Base-by-base conservation (phyloP, 116 monocot species). In the Iris pallida region DNA sequence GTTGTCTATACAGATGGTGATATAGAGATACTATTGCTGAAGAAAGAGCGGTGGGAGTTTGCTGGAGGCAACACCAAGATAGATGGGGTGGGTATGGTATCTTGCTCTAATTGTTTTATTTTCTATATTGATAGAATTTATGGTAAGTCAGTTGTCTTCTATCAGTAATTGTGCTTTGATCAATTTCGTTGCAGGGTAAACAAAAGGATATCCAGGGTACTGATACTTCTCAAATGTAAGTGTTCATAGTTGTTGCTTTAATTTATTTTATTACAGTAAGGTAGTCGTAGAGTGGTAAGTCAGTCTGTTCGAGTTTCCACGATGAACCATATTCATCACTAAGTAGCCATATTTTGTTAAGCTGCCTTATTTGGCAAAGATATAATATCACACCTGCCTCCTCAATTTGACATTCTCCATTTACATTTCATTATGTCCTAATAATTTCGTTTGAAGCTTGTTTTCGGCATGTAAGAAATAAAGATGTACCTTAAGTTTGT, bases 1-100 rank as follows among this genome's bases (percentile, higher is more conserved):
- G 53, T 95, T 76, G 43, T 75, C 2, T 95, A 95, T 82, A 53
- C 68, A 65, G 94, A 95, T 77, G 94, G 88, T 51, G 94, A 95
- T 72, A 56, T 83, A 20, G 94, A 95, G 63, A 54, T 78, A 55
- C 52, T 95, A 64, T 14, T 69, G 4, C 75, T 95, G 4, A 81
- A 84, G 79, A 55, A 83, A 12, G 94, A 95, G 57, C 63, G 53
- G 8, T 88, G 90, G 88, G 71, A 90, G 30, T 71, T 83, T 46
- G 58, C 72, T 57, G 69, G 74, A 61, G 77, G 46, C 46, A 75
- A 57, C 16, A 56, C 47, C 2, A 18, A 41, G 46, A 17, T 9
- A 56, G 59, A 49, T 73, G 69, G 40, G 76, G 86, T 82, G 41
- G 8, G 66, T 68, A 3, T 30, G 30, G 30, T 30, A 30, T 30